Evolutionary conservation across 805 yeast genomes (phyloP), one percentile per base, ranked within the genome.

Genomic region (Saccharomycopsis fermentans): DNA sequence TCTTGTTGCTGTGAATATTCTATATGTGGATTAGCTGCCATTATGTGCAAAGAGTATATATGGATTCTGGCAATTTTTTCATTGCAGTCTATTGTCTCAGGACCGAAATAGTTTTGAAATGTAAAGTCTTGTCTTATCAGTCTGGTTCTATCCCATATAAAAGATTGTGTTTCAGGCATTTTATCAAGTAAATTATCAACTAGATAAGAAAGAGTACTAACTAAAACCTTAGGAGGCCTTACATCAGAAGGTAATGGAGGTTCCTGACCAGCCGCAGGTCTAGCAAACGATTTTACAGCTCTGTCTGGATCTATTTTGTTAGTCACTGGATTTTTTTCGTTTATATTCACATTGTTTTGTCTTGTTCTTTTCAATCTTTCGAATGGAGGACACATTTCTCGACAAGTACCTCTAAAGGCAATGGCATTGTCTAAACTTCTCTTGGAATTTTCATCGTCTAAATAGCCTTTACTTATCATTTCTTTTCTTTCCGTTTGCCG

Each of bases 201-300:
- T 37, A 94, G 76, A 68, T 88, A 89, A 60, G 86, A 77, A 60
- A 94, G 71, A 0, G 97, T 84, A 37, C 75, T 66, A 12, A 77
- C 78, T 27, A 94, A 71, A 1, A 91, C 75, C 57, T 78, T 79
- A 0, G 99, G 99, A 1, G 99, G 96, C 61, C 99, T 77, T 3
- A 94, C 99, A 69, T 94, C 99, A 1, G 97, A 90, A 0, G 99
- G 99, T 59, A 94, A 74, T 2, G 98, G 96, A 1, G 97, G 98
- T 1, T 97, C 96, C 65, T 94, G 97, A 6, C 98, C 99, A 0
- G 98, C 97, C 17, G 96, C 96, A 0, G 99, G 97, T 65, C 99
- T 77, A 24, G 96, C 87, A 68, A 94, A 94, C 1, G 96, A 95
- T 71, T 94, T 94, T 6, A 94, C 80, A 0, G 97, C 96, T 52